Percentiles rank a stretch among this genome's conserved stretches.
Conservation (phyloP, 2,329 filamentous ascomycete genomes). For the Botrytis paeoniae region DNA sequence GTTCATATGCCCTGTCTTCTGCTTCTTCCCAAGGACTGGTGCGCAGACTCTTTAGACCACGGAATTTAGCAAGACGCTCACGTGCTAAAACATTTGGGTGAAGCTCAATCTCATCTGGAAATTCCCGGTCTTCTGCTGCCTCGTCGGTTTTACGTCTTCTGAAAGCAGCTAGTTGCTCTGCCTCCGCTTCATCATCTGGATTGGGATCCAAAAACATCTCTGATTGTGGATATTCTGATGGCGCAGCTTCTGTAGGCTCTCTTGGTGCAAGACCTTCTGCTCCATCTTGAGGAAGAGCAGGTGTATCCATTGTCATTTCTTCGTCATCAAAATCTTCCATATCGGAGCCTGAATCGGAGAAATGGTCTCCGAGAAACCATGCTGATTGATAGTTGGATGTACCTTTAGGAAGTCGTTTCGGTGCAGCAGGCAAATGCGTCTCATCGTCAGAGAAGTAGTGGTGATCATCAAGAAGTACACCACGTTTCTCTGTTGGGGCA, state of each 20-base stretch:
- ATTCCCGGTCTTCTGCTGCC: constrained; percentile 86
- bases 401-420: constrained; percentile 79
- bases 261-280: constrained; percentile 65
- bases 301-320: constrained; percentile 50
- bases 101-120: constrained; percentile 95
- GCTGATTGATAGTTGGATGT: constrained; percentile 93
- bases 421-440: constrained; percentile 54
- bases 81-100: constrained; percentile 81
- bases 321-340: constrained; percentile 68
- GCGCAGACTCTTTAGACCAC: constrained; percentile 87
- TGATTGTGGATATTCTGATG: constrained; percentile 89
- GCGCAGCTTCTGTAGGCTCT: constrained; percentile 71
- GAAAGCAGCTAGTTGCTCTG: constrained; percentile 77
- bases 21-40: constrained; percentile 85
- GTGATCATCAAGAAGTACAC: constrained; percentile 91
- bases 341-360: constrained; percentile 80
- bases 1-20: constrained; percentile 83
- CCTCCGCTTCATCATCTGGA: constrained; percentile 77
- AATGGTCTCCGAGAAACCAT: constrained; percentile 78
- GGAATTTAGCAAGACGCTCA: constrained; percentile 81
- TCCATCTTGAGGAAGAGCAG: constrained; percentile 76
- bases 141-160: constrained; percentile 75
- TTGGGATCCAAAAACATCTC: constrained; percentile 79
- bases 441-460: constrained; percentile 97
- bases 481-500: constrained; percentile 61